A percentile compares a stretch with the other conserved stretches of the same genome.
Conservation (phyloP, 2,329 filamentous ascomycete genomes). For the Neurospora crassa region DNA sequence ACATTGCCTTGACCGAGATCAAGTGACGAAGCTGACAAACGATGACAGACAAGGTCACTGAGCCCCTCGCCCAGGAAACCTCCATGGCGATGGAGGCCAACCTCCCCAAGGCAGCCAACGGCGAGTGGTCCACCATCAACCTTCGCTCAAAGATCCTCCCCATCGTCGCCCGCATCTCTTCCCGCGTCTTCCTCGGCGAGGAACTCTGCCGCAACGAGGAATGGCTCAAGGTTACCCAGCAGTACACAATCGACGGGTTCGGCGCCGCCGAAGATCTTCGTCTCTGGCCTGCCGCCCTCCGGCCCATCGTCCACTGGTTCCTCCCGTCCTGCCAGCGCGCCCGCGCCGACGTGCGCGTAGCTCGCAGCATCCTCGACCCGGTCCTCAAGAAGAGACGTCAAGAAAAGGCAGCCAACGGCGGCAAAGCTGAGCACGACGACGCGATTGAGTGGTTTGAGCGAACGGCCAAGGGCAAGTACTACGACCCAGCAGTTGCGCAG, state of each 20-base stretch:
- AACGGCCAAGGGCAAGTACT: constrained; percentile 21
- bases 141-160: constrained; percentile 29
- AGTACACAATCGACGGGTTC: constrained; percentile 32
- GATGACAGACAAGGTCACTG: constrained; percentile 20
- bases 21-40: constrained; percentile 21
- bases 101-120: constrained; percentile 15
- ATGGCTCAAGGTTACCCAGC: constrained; percentile 36
- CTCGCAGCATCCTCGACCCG: constrained; percentile 18
- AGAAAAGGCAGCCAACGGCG: constrained; percentile 12
- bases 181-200: constrained; percentile 37
- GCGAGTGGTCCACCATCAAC: constrained; percentile 30
- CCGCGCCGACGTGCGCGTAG: constrained; percentile 26
- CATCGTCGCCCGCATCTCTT: constrained; percentile 38
- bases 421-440: constrained; percentile 24
- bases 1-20: constrained; percentile 7
- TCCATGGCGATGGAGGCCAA: constrained; percentile 23
- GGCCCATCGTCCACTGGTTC: constrained; percentile 34
- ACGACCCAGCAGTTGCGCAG: constrained; percentile 26
- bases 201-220: constrained; percentile 33
- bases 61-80: constrained; percentile 27
- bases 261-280: constrained; percentile 27
- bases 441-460: constrained; percentile 35
- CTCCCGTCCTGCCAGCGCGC: constrained; percentile 30
- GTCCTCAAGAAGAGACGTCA: constrained; percentile 20
- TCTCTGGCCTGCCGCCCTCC: constrained; percentile 29